phyloP scores from a whole-genome alignment of 2,329 filamentous ascomycete species.

The Monilinia fructigena region DNA sequence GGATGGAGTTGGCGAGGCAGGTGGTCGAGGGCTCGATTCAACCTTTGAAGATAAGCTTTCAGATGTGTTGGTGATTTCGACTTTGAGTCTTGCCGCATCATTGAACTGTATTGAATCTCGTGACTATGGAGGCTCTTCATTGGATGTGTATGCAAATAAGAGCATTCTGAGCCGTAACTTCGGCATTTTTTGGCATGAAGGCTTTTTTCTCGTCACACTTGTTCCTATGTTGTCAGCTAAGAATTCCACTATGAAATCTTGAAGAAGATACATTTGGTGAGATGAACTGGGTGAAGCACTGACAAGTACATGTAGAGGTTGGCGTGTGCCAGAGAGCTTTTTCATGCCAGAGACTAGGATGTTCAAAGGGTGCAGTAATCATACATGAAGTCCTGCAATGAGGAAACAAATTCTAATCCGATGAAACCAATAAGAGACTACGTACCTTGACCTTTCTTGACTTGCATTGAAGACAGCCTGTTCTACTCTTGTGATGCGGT shows the following conservation, averaged over 20 bases:
- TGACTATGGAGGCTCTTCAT: slow-evolving; percentile 24
- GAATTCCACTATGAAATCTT: too few species aligned
- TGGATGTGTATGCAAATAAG: slow-evolving; percentile 37
- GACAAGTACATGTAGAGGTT: background rate
- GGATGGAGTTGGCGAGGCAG: slow-evolving; percentile 18
- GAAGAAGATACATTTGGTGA: background rate
- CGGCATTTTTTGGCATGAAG: slow-evolving; percentile 36
- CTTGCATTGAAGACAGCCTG: slow-evolving; percentile 41
- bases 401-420: too few species aligned
- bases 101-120: slow-evolving; percentile 6
- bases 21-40: slow-evolving; percentile 8
- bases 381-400: background rate
- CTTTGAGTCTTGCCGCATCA: slow-evolving; percentile 13
- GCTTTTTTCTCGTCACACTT: slow-evolving; percentile 39
- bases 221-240: slow-evolving; percentile 1
- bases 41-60: slow-evolving; percentile 17
- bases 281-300: background rate
- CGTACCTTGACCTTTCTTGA: slow-evolving; percentile 41
- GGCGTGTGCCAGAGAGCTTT: background rate
- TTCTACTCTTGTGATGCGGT: slow-evolving; percentile 41
- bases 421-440: slow-evolving; percentile 13
- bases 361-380: slow-evolving; percentile 3
- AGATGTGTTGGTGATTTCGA: slow-evolving; percentile 19
- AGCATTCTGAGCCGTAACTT: slow-evolving; percentile 34
- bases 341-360: slow-evolving; percentile 14